Evolutionary conservation across 148 eudicot genomes (phyloP).

Genomic region (Silene conica): DNA sequence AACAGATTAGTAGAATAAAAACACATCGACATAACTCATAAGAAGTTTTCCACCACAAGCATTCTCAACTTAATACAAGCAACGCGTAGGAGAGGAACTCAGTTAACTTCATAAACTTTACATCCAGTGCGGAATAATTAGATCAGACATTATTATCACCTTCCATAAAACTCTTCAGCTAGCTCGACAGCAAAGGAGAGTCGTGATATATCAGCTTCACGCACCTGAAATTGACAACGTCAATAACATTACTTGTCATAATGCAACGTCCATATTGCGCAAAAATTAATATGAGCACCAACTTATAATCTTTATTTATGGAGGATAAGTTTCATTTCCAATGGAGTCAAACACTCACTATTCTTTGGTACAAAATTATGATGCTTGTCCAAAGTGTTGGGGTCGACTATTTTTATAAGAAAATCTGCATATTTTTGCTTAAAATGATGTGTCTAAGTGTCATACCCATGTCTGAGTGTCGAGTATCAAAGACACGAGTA

Average conservation of each 20-base stretch:
- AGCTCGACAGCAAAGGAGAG: conserved; percentile 97
- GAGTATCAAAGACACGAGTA: too few relatives aligned
- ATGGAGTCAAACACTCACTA: too few relatives aligned
- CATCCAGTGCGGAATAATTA: background rate
- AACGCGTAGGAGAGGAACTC: too few relatives aligned
- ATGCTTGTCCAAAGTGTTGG: too few relatives aligned
- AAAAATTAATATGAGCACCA: background rate
- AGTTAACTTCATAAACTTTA: background rate
- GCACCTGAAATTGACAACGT: conserved; percentile 44
- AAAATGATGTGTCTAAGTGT: too few relatives aligned
- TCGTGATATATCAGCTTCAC: conserved; percentile 97
- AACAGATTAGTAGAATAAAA: background rate
- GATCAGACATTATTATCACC: conserved; percentile 37
- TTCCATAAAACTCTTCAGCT: conserved; percentile 99
- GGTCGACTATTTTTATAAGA: too few relatives aligned
- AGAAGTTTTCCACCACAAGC: background rate
- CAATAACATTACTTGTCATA: background rate
- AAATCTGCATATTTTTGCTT: too few relatives aligned
- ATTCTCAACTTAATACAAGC: background rate
- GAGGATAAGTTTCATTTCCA: too few relatives aligned
- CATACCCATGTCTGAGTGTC: too few relatives aligned
- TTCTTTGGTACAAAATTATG: too few relatives aligned
- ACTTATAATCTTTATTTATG: background rate
- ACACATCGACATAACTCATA: background rate
- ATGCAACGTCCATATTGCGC: background rate